A percentile compares a stretch with the other conserved stretches of the same genome.
phyloP scores from a whole-genome alignment of 2,329 filamentous ascomycete species.

The Hypoxylon sp. region DNA sequence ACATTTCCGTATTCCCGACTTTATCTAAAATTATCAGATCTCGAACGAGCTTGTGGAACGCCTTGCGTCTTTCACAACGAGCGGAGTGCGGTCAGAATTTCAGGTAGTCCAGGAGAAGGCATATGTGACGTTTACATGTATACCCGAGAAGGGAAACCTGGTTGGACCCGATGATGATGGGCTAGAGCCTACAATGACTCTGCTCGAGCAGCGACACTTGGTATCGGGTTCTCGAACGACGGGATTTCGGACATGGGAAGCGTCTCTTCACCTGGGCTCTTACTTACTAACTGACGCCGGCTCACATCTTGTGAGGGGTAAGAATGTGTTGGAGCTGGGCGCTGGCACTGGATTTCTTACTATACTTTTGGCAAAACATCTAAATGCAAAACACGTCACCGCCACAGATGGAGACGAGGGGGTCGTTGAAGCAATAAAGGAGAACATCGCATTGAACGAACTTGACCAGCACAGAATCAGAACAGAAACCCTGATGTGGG shows the following conservation, averaged over 20 bases:
- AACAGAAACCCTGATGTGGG: conserved; percentile 56
- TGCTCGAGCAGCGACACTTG: conserved; percentile 67
- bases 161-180: conserved; percentile 11
- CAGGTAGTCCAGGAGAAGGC: conserved; percentile 68
- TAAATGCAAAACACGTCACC: conserved; percentile 66
- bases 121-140: conserved; percentile 70
- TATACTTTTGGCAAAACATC: conserved; percentile 71
- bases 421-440: conserved; percentile 64
- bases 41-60: conserved; percentile 70
- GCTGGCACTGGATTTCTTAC: conserved; percentile 76
- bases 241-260: conserved; percentile 78
- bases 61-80: conserved; percentile 65
- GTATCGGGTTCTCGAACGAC: conserved; percentile 71
- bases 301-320: conserved; percentile 61
- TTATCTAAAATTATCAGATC: conserved; percentile 60
- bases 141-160: conserved; percentile 44
- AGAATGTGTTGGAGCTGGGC: conserved; percentile 73
- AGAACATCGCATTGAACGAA: conserved; percentile 66
- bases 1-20: background rate
- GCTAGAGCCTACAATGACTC: conserved; percentile 60
- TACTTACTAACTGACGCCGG: conserved; percentile 65
- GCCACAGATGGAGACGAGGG: conserved; percentile 73
- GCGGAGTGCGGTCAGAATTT: conserved; percentile 52
- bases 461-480: conserved; percentile 52
- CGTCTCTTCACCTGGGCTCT: conserved; percentile 72